Percentiles rank a stretch among this genome's conserved stretches.
phyloP scores from a whole-genome alignment of 2,329 filamentous ascomycete species.

The Aspergillus udagawae region DNA sequence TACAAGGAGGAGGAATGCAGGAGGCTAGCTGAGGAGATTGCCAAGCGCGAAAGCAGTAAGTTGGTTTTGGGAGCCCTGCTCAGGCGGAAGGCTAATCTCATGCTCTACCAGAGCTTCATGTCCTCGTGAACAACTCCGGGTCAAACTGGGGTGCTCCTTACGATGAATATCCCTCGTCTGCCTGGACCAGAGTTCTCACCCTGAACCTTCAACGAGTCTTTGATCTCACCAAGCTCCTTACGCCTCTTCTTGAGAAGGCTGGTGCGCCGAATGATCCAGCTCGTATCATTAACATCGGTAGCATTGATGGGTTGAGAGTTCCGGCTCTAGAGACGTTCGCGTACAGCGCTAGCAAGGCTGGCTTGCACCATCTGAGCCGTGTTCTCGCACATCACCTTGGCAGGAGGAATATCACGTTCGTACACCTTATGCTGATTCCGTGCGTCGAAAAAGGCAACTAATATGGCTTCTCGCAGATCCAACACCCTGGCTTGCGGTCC shows the following conservation, averaged over 20 bases:
- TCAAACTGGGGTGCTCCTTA: slow-evolving; percentile 55
- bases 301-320: slow-evolving; percentile 51
- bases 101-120: slow-evolving; percentile 38
- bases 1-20: slow-evolving; percentile 51
- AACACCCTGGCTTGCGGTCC: slow-evolving; percentile 71
- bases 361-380: slow-evolving; percentile 51
- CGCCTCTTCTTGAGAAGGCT: slow-evolving; percentile 46
- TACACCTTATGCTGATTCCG: slow-evolving; percentile 12
- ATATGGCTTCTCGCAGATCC: slow-evolving; percentile 43
- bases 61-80: slow-evolving; percentile 30
- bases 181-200: slow-evolving; percentile 55
- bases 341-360: slow-evolving; percentile 52
- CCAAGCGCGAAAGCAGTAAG: slow-evolving; percentile 51
- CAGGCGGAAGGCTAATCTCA: not conserved
- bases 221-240: slow-evolving; percentile 45
- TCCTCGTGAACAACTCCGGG: slow-evolving; percentile 52
- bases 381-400: slow-evolving; percentile 50
- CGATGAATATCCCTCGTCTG: slow-evolving; percentile 54
- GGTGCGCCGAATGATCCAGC: slow-evolving; percentile 42
- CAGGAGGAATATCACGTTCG: slow-evolving; percentile 51
- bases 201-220: slow-evolving; percentile 54
- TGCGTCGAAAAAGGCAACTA: slow-evolving; percentile 18
- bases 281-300: slow-evolving; percentile 53
- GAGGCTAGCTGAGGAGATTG: slow-evolving; percentile 46
- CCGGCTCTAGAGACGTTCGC: slow-evolving; percentile 51